Evolutionary conservation across 2,329 filamentous ascomycete genomes (phyloP).

Genomic region (Penicillium hesseltinei): DNA sequence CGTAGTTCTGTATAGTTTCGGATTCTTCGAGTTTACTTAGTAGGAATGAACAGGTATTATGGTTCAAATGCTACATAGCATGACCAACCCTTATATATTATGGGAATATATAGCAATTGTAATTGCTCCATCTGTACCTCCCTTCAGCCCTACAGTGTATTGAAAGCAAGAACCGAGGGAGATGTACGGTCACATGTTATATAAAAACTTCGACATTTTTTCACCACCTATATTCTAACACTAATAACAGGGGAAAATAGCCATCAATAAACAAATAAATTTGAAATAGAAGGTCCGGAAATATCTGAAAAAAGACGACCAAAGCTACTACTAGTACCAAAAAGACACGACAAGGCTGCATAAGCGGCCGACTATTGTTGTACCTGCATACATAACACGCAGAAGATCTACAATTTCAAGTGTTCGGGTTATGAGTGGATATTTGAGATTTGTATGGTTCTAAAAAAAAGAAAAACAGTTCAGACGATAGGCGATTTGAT

Average conservation of each 20-base stretch:
- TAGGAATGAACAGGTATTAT: background rate
- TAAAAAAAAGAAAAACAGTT: background rate
- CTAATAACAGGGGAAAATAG: too few species aligned
- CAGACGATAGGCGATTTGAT: conserved; percentile 7
- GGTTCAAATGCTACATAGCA: background rate
- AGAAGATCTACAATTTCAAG: background rate
- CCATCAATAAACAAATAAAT: too few species aligned
- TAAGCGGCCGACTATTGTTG: background rate
- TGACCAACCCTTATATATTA: too few species aligned
- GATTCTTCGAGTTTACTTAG: background rate
- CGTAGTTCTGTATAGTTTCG: background rate
- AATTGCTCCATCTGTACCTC: background rate
- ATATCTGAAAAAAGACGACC: too few species aligned
- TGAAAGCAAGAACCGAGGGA: too few species aligned
- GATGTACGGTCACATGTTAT: background rate
- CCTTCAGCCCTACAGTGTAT: background rate
- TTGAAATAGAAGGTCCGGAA: too few species aligned
- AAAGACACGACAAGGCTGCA: too few species aligned
- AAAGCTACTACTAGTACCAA: too few species aligned
- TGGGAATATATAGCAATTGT: background rate
- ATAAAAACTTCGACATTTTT: too few species aligned
- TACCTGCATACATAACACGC: background rate
- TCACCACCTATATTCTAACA: too few species aligned
- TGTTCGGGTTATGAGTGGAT: background rate
- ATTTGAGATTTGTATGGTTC: conserved; percentile 1